Conservation (phyloP, 257 asterid genomes). For the Parsonsia alboflavescens region DNA sequence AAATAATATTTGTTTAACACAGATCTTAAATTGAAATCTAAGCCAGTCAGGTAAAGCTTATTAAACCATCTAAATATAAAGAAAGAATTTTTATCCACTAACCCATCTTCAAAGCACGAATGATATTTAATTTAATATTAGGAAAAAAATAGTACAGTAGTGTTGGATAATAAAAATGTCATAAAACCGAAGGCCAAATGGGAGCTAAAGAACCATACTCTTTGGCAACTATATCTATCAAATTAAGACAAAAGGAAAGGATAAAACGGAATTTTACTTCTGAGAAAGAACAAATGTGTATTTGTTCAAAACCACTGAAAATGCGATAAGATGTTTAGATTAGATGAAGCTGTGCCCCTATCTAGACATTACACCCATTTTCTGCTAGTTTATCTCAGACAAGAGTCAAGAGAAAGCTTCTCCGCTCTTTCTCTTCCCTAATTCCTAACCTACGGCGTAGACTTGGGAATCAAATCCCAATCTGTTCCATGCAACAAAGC, state of each 20-base stretch:
- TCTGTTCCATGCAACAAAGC: slow-evolving; percentile 5
- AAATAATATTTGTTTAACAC: background rate
- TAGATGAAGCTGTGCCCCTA: background rate
- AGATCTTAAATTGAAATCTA: slow-evolving; percentile 5
- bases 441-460: background rate
- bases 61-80: background rate
- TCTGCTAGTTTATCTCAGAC: slow-evolving; percentile 54
- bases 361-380: slow-evolving; percentile 15
- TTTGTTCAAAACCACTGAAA: background rate
- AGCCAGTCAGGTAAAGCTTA: slow-evolving; percentile 1
- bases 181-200: background rate
- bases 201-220: background rate
- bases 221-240: background rate
- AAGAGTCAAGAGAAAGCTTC: slow-evolving; percentile 19
- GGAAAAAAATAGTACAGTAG: background rate
- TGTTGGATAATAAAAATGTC: background rate
- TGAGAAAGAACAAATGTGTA: background rate
- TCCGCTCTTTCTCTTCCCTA: background rate
- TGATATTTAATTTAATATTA: too few species aligned
- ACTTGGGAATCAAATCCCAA: slow-evolving; percentile 4
- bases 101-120: too few species aligned
- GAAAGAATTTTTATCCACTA: background rate
- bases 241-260: background rate
- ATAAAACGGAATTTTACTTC: background rate
- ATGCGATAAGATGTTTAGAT: background rate